phyloP scores from a whole-genome alignment of 495 filamentous ascomycete species.

The Talaromyces borbonicus region DNA sequence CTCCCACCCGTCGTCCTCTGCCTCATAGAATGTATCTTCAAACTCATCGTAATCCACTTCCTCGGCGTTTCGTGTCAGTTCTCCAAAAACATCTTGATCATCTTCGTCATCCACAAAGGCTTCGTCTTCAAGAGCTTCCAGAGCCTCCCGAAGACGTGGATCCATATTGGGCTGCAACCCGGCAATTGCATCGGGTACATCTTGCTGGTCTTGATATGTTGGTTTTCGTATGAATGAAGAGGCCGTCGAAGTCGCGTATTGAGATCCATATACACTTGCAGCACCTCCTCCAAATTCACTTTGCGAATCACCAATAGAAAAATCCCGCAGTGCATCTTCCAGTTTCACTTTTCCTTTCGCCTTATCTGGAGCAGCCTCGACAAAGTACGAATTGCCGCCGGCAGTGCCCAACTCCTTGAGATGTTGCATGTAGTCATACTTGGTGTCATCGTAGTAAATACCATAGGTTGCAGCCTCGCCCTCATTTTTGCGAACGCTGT shows the following conservation, averaged over 20 bases:
- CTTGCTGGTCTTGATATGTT: constrained; percentile 88
- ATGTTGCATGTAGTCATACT: constrained; percentile 99
- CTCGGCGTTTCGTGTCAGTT: constrained; percentile 61
- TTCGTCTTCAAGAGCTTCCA: constrained; percentile 94
- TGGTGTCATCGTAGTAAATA: constrained; percentile 77
- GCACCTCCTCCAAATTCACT: constrained; percentile 31
- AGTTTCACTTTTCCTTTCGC: constrained; percentile 59
- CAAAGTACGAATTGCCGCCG: constrained; percentile 54
- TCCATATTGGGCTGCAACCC: constrained; percentile 99
- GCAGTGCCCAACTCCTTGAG: constrained; percentile 72
- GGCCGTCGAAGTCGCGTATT: constrained; percentile 33
- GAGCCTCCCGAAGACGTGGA: constrained; percentile 77
- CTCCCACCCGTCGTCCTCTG: constrained; percentile 80
- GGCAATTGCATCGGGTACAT: constrained; percentile 79
- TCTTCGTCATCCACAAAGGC: constrained; percentile 85
- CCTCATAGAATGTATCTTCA: constrained; percentile 46
- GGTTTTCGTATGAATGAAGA: constrained; percentile 59
- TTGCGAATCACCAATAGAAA: constrained; percentile 44
- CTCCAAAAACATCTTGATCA: constrained; percentile 66
- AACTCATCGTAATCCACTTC: constrained; percentile 66
- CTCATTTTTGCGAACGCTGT: constrained; percentile 71
- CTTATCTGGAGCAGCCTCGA: constrained; percentile 54
- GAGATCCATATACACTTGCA: constrained; percentile 21
- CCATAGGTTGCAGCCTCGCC: constrained; percentile 93
- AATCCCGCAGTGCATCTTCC: constrained; percentile 68